Conservation (phyloP, 2,329 filamentous ascomycete species). For the Lachnellula willkommii region DNA sequence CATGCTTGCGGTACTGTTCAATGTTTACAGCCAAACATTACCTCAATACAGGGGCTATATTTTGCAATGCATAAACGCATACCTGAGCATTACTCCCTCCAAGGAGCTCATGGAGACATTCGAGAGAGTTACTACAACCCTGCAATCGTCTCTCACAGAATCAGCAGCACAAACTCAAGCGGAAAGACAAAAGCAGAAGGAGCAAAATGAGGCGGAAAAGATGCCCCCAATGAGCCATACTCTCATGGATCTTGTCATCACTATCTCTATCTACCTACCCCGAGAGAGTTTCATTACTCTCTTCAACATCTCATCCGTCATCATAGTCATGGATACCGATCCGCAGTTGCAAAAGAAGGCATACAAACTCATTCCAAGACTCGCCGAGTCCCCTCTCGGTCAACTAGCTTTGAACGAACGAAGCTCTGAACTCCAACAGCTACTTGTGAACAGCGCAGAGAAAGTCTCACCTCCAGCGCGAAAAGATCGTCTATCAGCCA, state of each 20-base stretch:
- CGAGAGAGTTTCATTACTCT: conserved; percentile 77
- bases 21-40: conserved; percentile 94
- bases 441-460: conserved; percentile 73
- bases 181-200: conserved; percentile 57
- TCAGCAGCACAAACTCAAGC: conserved; percentile 57
- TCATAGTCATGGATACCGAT: conserved; percentile 76
- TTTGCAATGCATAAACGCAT: conserved; percentile 89
- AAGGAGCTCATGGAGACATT: conserved; percentile 84
- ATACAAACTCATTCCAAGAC: conserved; percentile 91
- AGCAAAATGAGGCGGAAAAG: conserved; percentile 52
- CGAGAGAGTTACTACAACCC: conserved; percentile 75
- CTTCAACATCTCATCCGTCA: conserved; percentile 78
- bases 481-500: conserved; percentile 77
- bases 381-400: conserved; percentile 76
- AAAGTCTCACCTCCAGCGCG: conserved; percentile 83
- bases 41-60: conserved; percentile 89
- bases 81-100: conserved; percentile 77
- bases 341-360: conserved; percentile 97
- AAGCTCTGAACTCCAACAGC: conserved; percentile 70
- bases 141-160: conserved; percentile 64
- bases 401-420: conserved; percentile 70
- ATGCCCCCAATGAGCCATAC: conserved; percentile 94
- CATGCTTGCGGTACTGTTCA: conserved; percentile 93
- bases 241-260: conserved; percentile 93
- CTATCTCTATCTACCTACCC: conserved; percentile 89